Conservation (phyloP, 2,329 filamentous ascomycete species). For the Monosporascus cannonballus region DNA sequence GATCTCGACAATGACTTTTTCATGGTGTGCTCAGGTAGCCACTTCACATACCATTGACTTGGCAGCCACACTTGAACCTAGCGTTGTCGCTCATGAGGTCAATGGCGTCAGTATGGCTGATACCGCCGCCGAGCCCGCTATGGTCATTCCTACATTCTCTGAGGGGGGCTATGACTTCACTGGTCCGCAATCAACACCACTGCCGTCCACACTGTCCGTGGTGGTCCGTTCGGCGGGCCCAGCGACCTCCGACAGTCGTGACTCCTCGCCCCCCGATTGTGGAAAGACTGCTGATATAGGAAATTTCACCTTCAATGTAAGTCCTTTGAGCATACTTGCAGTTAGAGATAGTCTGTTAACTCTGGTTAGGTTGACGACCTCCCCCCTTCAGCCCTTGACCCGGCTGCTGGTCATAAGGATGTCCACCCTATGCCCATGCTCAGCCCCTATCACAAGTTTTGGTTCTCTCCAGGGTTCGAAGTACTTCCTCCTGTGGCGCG, state of each 20-base stretch:
- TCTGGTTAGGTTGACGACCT: conserved; percentile 21
- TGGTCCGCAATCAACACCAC: conserved; percentile 9
- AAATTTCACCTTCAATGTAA: conserved; percentile 23
- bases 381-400: conserved; percentile 7
- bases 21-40: conserved; percentile 23
- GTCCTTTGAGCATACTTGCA: conserved; percentile 2
- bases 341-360: conserved; percentile 3
- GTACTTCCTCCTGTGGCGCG: conserved; percentile 12
- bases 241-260: conserved; percentile 3
- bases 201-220: conserved; percentile 19
- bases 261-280: conserved; percentile 11
- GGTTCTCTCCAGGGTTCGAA: conserved; percentile 21
- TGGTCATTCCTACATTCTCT: conserved; percentile 5
- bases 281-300: conserved; percentile 18
- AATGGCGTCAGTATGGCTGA: not conserved
- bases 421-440: conserved; percentile 18
- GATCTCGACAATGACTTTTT: conserved; percentile 21
- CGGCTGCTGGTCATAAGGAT: conserved; percentile 8
- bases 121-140: conserved; percentile 1
- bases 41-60: conserved; percentile 7
- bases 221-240: conserved; percentile 11
- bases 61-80: conserved; percentile 4
- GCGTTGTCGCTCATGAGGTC: not conserved
- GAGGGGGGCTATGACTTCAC: conserved; percentile 18
- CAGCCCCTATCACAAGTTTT: conserved; percentile 25